Conservation (phyloP, 2,329 filamentous ascomycete species). For the Fusarium continuum region DNA sequence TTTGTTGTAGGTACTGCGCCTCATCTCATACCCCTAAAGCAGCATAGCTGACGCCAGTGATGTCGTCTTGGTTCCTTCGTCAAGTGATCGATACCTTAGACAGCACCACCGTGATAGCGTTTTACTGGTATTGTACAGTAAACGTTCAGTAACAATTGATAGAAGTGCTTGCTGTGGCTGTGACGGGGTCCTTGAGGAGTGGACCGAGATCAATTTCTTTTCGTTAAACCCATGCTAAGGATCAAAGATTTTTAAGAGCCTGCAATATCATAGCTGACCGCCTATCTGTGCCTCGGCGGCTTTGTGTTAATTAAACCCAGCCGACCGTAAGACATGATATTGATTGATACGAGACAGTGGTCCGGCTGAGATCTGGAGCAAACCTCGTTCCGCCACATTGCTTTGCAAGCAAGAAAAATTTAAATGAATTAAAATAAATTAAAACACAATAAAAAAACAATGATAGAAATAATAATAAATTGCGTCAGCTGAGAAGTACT, state of each 20-base stretch:
- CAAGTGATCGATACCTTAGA: too few species aligned
- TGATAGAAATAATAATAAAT: too few species aligned
- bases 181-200: not conserved
- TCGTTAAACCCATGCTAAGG: not conserved
- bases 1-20: not conserved
- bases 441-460: too few species aligned
- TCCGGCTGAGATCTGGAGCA: not conserved
- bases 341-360: not conserved
- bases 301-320: conserved; percentile 6
- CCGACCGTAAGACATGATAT: conserved; percentile 4
- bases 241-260: not conserved
- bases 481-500: conserved; percentile 3
- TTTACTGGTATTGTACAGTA: not conserved
- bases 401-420: too few species aligned
- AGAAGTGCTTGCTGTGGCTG: not conserved
- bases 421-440: too few species aligned
- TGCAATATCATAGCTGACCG: not conserved
- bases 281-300: conserved; percentile 10
- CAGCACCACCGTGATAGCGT: too few species aligned
- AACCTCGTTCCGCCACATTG: not conserved
- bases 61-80: not conserved
- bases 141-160: not conserved
- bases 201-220: not conserved
- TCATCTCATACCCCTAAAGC: not conserved
- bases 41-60: not conserved